phyloP scores from a whole-genome alignment of 1,139 yeast species.

The Yamadazyma taylorii region DNA sequence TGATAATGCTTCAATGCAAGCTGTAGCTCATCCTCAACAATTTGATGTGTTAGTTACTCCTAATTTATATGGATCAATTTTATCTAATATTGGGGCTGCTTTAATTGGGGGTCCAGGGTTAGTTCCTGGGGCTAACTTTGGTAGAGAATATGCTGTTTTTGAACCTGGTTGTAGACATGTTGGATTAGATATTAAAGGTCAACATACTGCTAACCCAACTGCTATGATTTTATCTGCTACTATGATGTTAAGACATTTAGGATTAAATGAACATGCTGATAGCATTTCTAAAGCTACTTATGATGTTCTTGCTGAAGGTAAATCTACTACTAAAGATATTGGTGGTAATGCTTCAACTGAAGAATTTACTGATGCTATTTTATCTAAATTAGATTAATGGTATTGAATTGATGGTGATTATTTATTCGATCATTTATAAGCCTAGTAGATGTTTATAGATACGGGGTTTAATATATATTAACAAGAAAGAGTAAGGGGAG shows the following conservation, averaged over 20 bases:
- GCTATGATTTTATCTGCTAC: conserved; percentile 92
- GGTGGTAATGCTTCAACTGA: conserved; percentile 90
- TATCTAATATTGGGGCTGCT: conserved; percentile 98
- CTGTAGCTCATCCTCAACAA: conserved; percentile 96
- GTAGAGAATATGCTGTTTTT: conserved; percentile 96
- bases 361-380: conserved; percentile 87
- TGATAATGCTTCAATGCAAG: conserved; percentile 99
- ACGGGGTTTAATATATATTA: conserved; percentile 2
- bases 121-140: conserved; percentile 98
- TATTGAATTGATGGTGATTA: background rate
- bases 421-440: conserved; percentile 1
- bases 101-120: conserved; percentile 98
- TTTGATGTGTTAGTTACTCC: conserved; percentile 98
- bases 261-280: conserved; percentile 81
- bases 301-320: conserved; percentile 85
- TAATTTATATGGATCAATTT: conserved; percentile 94
- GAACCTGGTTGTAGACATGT: conserved; percentile 99
- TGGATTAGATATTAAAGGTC: conserved; percentile 93
- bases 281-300: conserved; percentile 86
- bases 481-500: too few species aligned
- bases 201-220: conserved; percentile 96
- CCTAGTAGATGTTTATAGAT: conserved; percentile 1
- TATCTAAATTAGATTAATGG: conserved; percentile 54
- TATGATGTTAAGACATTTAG: conserved; percentile 93
- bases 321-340: conserved; percentile 76